Evolutionary conservation across 177 flowering plant species (phyloP), one percentile per base, ranked within the genome.

Genomic region (Vitis hybrid): DNA sequence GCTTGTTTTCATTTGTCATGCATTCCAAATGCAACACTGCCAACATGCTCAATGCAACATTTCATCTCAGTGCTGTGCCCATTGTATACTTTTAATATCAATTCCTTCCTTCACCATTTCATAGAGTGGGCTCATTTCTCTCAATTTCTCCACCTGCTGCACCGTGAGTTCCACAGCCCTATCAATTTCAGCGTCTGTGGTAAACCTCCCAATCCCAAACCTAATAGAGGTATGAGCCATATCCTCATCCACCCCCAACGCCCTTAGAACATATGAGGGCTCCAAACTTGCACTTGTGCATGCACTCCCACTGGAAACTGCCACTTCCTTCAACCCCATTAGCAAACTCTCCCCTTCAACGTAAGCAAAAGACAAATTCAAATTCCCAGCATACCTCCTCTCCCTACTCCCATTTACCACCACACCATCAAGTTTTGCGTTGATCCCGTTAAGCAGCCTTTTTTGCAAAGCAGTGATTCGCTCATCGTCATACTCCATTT

Each of bases 251-350:
- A 95, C 98, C 11, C 99, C 99, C 72, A 95, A 81, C 0, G 98
- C 99, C 83, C 99, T 86, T 83, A 95, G 73, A 63, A 93, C 99
- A 77, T 91, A 95, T 0, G 98, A 93, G 0, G 99, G 98, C 84
- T 93, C 99, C 88, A 95, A 82, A 73, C 97, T 95, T 0, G 98
- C 99, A 62, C 99, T 93, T 0, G 97, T 93, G 67, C 99, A 95
- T 0, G 99, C 99, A 70, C 98, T 93, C 15, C 99, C 99, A 80
- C 99, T 93, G 1, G 98, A 93, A 11, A 95, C 99, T 0, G 98
- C 99, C 50, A 95, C 97, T 75, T 95, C 98, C 86, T 95, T 95
- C 89, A 95, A 75, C 67, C 99, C 97, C 99, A 95, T 93, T 56
- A 95, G 82, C 87, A 95, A 68, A 67, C 98, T 91, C 84, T 95